These are phyloP conservation scores for Zygotorulaspora chibaensis DNA, from an alignment of 805 yeast genomes.

Conservation along the genomic window DNA sequence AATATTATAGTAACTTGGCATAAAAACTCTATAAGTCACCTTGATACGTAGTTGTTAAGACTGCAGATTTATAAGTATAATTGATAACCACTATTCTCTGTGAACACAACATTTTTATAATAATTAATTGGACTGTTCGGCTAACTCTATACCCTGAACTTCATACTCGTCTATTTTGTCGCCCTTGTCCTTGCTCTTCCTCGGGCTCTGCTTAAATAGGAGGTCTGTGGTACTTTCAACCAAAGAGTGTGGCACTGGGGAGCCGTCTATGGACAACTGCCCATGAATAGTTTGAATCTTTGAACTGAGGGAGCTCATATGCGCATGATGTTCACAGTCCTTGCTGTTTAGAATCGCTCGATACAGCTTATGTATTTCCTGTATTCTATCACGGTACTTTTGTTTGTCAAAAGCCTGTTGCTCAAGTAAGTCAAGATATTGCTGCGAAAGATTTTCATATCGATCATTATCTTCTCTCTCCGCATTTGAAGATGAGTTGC, in stretches of 20 bases:
- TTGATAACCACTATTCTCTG: background rate
- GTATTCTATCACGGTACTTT: background rate
- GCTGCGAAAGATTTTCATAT: background rate
- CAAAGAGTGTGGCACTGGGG: too few relatives aligned
- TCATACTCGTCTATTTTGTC: background rate
- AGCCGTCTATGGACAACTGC: too few relatives aligned
- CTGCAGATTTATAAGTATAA: background rate
- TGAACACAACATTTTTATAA: too few relatives aligned
- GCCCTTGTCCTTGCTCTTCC: too few relatives aligned
- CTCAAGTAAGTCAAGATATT: conserved; percentile 1
- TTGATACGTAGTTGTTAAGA: too few relatives aligned
- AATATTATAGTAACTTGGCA: background rate
- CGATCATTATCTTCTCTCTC: background rate
- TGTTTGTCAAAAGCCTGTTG: conserved; percentile 2
- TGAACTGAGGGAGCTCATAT: background rate
- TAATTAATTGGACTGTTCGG: too few relatives aligned
- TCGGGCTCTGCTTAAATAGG: background rate
- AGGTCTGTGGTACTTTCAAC: background rate
- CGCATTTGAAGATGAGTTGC: background rate
- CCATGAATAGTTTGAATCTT: too few relatives aligned
- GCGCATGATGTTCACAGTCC: conserved; percentile 4
- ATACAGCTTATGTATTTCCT: conserved; percentile 5
- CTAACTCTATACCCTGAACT: background rate
- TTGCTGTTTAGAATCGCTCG: conserved; percentile 1
- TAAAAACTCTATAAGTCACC: background rate